These are phyloP conservation scores for Phaeomoniella chlamydospora DNA, from an alignment of 2,329 filamentous ascomycete species.

Conservation along the genomic window DNA sequence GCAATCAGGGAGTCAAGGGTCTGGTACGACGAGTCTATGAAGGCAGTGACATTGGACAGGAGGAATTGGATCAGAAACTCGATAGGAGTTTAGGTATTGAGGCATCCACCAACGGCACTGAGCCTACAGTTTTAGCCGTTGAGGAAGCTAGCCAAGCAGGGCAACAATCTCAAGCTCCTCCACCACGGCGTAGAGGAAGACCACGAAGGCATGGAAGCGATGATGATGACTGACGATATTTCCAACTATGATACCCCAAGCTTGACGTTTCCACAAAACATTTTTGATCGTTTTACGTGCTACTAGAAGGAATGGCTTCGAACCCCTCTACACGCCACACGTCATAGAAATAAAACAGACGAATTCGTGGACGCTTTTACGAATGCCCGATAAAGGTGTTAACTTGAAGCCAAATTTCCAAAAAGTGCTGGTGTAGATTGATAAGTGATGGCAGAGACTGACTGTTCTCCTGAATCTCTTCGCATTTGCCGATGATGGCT, in stretches of 20 bases:
- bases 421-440: no score
- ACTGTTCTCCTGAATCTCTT: no score
- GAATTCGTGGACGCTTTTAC: no score
- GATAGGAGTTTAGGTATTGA: constrained; percentile 45
- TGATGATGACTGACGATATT: neutral
- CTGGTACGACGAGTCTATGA: constrained; percentile 45
- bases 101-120: constrained; percentile 2
- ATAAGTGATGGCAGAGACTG: no score
- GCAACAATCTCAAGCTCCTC: neutral
- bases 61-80: constrained; percentile 46
- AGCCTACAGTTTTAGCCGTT: neutral
- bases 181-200: neutral
- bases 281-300: no score
- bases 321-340: no score
- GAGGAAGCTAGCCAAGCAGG: neutral
- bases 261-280: no score
- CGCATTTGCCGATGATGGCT: no score
- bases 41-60: constrained; percentile 11
- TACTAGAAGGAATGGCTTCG: no score
- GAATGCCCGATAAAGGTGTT: no score
- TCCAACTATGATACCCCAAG: neutral
- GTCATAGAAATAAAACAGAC: no score
- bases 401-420: no score
- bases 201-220: neutral
- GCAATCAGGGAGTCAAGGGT: constrained; percentile 57